Conservation (phyloP, 1,284 basidiomycete species). For the Moesziomyces sp. region DNA sequence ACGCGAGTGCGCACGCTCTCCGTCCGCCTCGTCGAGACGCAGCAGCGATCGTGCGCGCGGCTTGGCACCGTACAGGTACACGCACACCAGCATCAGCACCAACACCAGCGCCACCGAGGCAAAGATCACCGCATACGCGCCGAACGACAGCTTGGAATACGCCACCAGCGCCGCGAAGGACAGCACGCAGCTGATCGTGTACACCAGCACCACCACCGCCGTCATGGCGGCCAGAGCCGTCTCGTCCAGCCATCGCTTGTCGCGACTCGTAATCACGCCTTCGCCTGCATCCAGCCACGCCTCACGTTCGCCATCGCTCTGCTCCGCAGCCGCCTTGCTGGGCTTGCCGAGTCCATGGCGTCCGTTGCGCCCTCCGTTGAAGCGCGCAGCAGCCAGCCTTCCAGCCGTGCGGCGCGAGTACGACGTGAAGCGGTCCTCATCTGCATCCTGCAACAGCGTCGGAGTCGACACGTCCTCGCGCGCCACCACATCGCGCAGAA, state of each 20-base stretch:
- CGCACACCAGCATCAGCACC: constrained; percentile 13
- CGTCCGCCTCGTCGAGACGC: constrained; percentile 25
- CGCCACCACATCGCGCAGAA: constrained; percentile 37
- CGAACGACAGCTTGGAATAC: constrained; percentile 18
- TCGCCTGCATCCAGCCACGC: constrained; percentile 30
- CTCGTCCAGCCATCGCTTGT: constrained; percentile 43
- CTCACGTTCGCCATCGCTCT: constrained; percentile 1
- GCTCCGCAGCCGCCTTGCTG: neutral
- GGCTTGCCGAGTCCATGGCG: constrained; percentile 10
- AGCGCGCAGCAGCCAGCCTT: constrained; percentile 11
- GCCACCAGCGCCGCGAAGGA: constrained; percentile 18
- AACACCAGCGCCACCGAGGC: constrained; percentile 24
- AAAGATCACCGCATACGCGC: constrained; percentile 33
- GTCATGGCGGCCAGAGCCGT: constrained; percentile 29
- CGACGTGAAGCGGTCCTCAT: constrained; percentile 38
- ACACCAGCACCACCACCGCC: constrained; percentile 14
- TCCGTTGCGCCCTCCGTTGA: constrained; percentile 18
- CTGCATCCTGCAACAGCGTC: constrained; percentile 21
- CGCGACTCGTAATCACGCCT: constrained; percentile 12
- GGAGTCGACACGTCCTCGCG: constrained; percentile 29
- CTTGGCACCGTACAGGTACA: constrained; percentile 38
- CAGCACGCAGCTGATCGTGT: constrained; percentile 21
- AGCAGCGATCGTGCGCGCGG: constrained; percentile 15
- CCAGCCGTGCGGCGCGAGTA: constrained; percentile 25
- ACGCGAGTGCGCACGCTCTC: constrained; percentile 15